phyloP scores from a whole-genome alignment of 1,284 basidiomycete genomes.

The Lentinula novae-zelandiae region DNA sequence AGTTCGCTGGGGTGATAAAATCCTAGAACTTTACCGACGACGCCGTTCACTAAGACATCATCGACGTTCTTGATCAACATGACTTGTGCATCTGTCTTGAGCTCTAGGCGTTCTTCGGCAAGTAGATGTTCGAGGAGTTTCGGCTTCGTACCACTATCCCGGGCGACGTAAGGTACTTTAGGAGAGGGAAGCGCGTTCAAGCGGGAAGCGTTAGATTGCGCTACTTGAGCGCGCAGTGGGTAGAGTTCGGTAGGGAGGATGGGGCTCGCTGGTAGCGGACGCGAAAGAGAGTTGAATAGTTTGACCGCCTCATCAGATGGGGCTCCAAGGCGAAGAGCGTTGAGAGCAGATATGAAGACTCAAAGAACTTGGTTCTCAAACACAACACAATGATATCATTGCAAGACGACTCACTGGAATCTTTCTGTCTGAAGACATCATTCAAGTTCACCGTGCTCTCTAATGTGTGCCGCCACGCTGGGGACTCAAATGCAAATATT shows the following conservation, averaged over 20 bases:
- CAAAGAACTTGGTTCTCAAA: neutral
- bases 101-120: conserved; percentile 43
- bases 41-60: conserved; percentile 73
- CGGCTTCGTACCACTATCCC: conserved; percentile 35
- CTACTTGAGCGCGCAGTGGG: conserved; percentile 32
- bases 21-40: conserved; percentile 61
- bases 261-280: conserved; percentile 18
- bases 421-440: conserved; percentile 69
- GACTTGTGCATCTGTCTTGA: conserved; percentile 56
- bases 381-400: neutral
- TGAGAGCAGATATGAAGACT: conserved; percentile 72
- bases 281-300: conserved; percentile 21
- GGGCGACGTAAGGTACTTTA: conserved; percentile 24
- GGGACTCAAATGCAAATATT: conserved; percentile 75
- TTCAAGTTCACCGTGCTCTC: conserved; percentile 68
- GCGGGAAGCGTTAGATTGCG: conserved; percentile 29
- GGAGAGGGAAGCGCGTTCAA: conserved; percentile 26
- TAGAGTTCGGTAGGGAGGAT: conserved; percentile 35
- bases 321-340: conserved; percentile 21
- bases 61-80: conserved; percentile 82
- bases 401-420: conserved; percentile 32
- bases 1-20: conserved; percentile 34
- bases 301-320: conserved; percentile 18
- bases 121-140: conserved; percentile 45
- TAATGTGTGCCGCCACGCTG: conserved; percentile 68